Evolutionary conservation across 495 filamentous ascomycete species (phyloP), one percentile per base, ranked within the genome.

Genomic region (Lepidopterella palustris): DNA sequence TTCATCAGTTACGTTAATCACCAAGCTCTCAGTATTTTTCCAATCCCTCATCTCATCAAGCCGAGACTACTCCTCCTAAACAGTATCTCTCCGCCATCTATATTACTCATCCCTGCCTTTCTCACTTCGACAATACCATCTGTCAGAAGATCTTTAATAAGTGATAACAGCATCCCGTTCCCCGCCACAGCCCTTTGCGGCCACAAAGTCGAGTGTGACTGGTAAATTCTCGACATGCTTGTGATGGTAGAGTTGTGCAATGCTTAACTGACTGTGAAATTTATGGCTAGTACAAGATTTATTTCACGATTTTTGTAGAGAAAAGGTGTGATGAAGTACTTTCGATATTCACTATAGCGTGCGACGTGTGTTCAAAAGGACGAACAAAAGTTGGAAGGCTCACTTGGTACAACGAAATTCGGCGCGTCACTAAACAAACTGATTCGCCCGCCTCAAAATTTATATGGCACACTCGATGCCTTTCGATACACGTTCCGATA

Each of bases 101-200:
- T 53, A 18, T 61, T 58, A 55, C 62, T 77, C 28, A 68, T 60
- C 9, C 81, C 82, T 0, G 76, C 70, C 51, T 68, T 61, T 5
- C 77, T 79, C 11, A 71, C 53, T 50, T 72, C 72, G 26, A 87
- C 13, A 48, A 86, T 77, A 0, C 81, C 82, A 0, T 69, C 73
- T 29, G 65, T 62, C 0, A 76, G 68, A 24, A 87, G 57, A 28
- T 79, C 80, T 57, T 76, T 67, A n/a, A 82, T 76, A 40, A 87
- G 64, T 29, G 71, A 75, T 13, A 78, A 81, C 45, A 87, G 66
- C 70, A 87, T 73, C 0, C 78, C 74, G 71, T 88, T 87, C 73
- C 0, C 78, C 74, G 71, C 87, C 85, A 59, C 85, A 87, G 0
- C 83, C 84, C 48, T 79, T 78, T 2, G 82, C 79, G 2, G 79